Percentiles rank a stretch among this genome's conserved stretches.
Conservation (phyloP, 768 basidiomycete species). For the Lactarius sp. region DNA sequence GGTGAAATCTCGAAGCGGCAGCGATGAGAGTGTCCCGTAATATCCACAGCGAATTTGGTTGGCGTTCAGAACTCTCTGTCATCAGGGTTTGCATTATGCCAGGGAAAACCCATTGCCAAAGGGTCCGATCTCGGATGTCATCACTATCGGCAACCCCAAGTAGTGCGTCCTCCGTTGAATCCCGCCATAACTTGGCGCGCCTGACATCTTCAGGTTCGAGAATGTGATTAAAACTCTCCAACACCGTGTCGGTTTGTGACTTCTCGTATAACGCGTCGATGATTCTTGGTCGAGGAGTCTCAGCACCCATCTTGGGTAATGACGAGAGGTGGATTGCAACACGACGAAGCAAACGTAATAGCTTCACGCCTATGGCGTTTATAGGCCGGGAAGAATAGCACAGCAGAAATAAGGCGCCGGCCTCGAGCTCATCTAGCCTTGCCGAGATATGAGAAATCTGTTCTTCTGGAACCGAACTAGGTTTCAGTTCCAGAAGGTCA, state of each 20-base stretch:
- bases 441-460: constrained; percentile 41
- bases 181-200: constrained; percentile 63
- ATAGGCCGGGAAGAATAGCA: constrained; percentile 49
- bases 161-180: constrained; percentile 51
- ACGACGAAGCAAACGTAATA: constrained; percentile 52
- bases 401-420: constrained; percentile 71
- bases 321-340: constrained; percentile 43
- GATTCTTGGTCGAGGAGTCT: constrained; percentile 36
- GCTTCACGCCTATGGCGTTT: constrained; percentile 56
- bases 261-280: constrained; percentile 53
- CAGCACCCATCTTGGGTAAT: constrained; percentile 26
- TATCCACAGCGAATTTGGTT: constrained; percentile 40
- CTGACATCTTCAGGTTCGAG: constrained; percentile 55
- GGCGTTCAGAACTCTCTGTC: constrained; percentile 43
- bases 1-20: constrained; percentile 65
- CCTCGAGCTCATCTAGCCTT: constrained; percentile 59
- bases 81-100: constrained; percentile 45
- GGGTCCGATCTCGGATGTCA: constrained; percentile 56
- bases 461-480: constrained; percentile 37
- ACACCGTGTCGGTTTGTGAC: constrained; percentile 40
- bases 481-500: constrained; percentile 40
- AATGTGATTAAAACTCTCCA: constrained; percentile 62
- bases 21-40: constrained; percentile 67
- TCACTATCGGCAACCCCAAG: constrained; percentile 70
- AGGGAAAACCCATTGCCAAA: constrained; percentile 75